Base-by-base conservation (phyloP, 148 eudicot species). In the Cornus controversa region DNA sequence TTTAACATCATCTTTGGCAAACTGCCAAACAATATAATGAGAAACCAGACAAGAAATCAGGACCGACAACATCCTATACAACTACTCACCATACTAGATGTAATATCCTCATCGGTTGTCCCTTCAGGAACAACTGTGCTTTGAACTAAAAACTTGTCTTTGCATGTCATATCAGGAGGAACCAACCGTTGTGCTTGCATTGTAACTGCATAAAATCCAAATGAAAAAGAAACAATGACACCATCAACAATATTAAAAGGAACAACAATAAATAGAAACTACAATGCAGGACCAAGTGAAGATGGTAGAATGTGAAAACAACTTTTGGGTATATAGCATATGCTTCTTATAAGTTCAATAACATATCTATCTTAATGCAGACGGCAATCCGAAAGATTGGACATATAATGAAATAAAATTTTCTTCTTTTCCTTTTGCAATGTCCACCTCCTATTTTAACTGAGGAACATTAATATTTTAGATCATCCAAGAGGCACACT, bases 111-210 rank as follows among this genome's bases (percentile, higher is more conserved):
- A 23, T 91, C 94, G 70, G 47, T 78, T 66, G 96, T 89, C 79
- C 90, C 98, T 73, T 66, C 90, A 66, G 93, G 88, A 79, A 90
- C 99, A 75, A 85, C 83, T 42, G 98, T 89, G 87, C 86, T 82
- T 86, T 96, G 98, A 86, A 96, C 77, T 80, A 96, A 82, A 79
- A 96, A 96, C 85, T 93, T 96, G 85, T 96, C 99, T 81, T 90
- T 96, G 94, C 99, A 96, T 73, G 85, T 79, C 91, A 88, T 77
- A 74, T 96, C 97, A 72, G 82, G 80, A 69, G 91, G 89, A 85
- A 85, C 85, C 50, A 82, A 74, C 82, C 80, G 86, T 79, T 81
- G 93, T 58, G 94, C 93, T 88, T 91, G 94, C 99, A 96, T 93
- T 47, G 91, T 91, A 75, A 96, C 99, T 96, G 78, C 80, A 88